Evolutionary conservation across 2,329 filamentous ascomycete genomes (phyloP).

Genomic region (Colletotrichum salicis): DNA sequence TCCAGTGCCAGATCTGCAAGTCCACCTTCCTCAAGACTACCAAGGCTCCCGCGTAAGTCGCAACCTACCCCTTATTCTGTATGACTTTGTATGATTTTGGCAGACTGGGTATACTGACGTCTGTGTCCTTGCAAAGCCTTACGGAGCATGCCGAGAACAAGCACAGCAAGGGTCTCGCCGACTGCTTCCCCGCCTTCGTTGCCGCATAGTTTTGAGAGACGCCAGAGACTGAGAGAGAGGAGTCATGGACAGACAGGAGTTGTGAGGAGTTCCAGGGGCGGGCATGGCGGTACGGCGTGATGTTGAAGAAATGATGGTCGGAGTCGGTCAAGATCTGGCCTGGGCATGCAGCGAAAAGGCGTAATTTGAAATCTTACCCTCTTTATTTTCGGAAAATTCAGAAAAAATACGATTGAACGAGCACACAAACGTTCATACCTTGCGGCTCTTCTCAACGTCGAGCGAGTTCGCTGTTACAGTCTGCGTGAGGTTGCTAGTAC

Average conservation of each 20-base stretch:
- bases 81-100: no score
- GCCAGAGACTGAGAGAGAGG: no score
- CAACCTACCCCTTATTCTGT: not conserved
- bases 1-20: slow-evolving; percentile 82
- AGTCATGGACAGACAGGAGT: not conserved
- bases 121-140: slow-evolving; percentile 56
- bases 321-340: slow-evolving; percentile 7
- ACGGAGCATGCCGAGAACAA: slow-evolving; percentile 79
- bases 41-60: slow-evolving; percentile 73
- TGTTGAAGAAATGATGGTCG: not conserved
- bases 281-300: not conserved
- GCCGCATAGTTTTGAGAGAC: slow-evolving; percentile 23
- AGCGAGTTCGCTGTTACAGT: not conserved
- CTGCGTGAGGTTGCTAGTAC: not conserved
- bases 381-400: slow-evolving; percentile 20
- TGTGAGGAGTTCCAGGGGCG: not conserved
- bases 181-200: slow-evolving; percentile 73
- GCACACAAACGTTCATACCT: not conserved
- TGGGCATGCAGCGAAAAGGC: slow-evolving; percentile 34
- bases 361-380: slow-evolving; percentile 34
- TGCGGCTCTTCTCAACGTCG: not conserved
- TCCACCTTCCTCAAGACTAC: slow-evolving; percentile 83
- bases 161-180: slow-evolving; percentile 76
- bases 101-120: slow-evolving; percentile 14
- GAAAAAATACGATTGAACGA: slow-evolving; percentile 22